Conservation (phyloP, 1,284 basidiomycete genomes). For the Marasmius sp. region DNA sequence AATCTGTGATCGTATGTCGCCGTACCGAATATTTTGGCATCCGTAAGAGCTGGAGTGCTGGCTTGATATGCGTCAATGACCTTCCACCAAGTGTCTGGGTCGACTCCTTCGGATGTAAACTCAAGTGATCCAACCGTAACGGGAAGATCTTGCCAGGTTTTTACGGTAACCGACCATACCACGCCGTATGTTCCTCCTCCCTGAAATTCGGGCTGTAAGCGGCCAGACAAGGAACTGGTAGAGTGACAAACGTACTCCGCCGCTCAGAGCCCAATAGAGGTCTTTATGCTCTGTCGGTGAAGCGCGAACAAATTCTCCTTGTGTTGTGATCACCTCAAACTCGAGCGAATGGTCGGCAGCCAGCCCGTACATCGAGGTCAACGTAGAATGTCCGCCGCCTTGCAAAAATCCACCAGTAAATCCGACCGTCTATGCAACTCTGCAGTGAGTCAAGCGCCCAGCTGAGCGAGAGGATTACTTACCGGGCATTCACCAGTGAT, state of each 20-base stretch:
- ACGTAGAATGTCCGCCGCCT: conserved; percentile 8
- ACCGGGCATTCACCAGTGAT: conserved; percentile 26
- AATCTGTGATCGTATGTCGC: not conserved
- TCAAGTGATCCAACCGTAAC: conserved; percentile 6
- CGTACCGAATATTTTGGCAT: not conserved
- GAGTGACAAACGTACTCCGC: conserved; percentile 7
- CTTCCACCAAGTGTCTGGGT: conserved; percentile 12
- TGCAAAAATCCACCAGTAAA: conserved; percentile 10
- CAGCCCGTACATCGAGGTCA: conserved; percentile 3
- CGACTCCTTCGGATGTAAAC: conserved; percentile 12
- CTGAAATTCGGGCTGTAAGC: not conserved
- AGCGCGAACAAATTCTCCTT: not conserved
- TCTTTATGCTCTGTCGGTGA: not conserved
- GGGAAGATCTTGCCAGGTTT: conserved; percentile 13
- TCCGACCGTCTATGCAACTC: conserved; percentile 19
- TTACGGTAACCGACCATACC: not conserved
- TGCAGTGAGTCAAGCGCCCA: not conserved
- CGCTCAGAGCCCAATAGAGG: conserved; percentile 1
- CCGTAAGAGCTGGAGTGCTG: conserved; percentile 6
- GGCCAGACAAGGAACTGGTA: not conserved
- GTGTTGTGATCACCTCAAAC: not conserved
- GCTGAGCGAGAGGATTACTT: conserved; percentile 1
- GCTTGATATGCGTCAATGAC: conserved; percentile 13
- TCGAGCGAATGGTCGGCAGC: conserved; percentile 2
- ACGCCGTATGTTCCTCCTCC: conserved; percentile 5